Evolutionary conservation across 2,329 filamentous ascomycete genomes (phyloP).

Genomic region (Calycina herbarum): DNA sequence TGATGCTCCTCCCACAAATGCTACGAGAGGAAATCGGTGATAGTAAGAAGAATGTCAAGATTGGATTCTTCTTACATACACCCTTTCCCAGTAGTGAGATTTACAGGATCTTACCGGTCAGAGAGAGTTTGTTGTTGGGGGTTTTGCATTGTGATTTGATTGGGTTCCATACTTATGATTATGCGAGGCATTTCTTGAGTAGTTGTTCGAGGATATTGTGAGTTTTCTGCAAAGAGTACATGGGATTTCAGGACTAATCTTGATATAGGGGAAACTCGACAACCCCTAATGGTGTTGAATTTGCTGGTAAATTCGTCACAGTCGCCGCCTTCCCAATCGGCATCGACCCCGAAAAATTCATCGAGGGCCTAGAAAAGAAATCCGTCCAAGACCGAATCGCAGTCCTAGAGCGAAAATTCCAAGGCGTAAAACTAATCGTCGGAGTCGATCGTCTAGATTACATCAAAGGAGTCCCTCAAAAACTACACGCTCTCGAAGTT

Average conservation of each 20-base stretch:
- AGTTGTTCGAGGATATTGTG: slow-evolving; percentile 92
- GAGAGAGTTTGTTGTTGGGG: slow-evolving; percentile 83
- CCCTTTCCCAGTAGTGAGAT: slow-evolving; percentile 97
- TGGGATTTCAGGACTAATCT: slow-evolving; percentile 4
- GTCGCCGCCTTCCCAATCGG: slow-evolving; percentile 97
- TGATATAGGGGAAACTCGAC: slow-evolving; percentile 63
- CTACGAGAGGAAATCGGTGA: slow-evolving; percentile 83
- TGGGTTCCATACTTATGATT: slow-evolving; percentile 98
- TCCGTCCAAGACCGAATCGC: slow-evolving; percentile 87
- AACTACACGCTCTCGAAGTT: slow-evolving; percentile 92
- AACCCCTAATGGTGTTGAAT: slow-evolving; percentile 91
- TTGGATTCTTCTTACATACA: slow-evolving; percentile 97
- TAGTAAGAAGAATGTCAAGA: slow-evolving; percentile 87
- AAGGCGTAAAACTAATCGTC: slow-evolving; percentile 94
- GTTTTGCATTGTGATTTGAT: slow-evolving; percentile 92
- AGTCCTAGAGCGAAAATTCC: slow-evolving; percentile 83
- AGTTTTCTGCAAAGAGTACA: slow-evolving; percentile 34
- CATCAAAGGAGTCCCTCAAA: slow-evolving; percentile 98
- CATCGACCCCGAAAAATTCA: slow-evolving; percentile 96
- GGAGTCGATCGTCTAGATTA: slow-evolving; percentile 97
- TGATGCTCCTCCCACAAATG: slow-evolving; percentile 96
- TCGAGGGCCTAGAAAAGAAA: slow-evolving; percentile 80
- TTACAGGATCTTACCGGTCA: slow-evolving; percentile 90
- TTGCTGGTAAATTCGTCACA: slow-evolving; percentile 82
- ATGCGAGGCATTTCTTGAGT: slow-evolving; percentile 95